Conservation (phyloP, 2,329 filamentous ascomycete species). For the Atkinsonella texensis region DNA sequence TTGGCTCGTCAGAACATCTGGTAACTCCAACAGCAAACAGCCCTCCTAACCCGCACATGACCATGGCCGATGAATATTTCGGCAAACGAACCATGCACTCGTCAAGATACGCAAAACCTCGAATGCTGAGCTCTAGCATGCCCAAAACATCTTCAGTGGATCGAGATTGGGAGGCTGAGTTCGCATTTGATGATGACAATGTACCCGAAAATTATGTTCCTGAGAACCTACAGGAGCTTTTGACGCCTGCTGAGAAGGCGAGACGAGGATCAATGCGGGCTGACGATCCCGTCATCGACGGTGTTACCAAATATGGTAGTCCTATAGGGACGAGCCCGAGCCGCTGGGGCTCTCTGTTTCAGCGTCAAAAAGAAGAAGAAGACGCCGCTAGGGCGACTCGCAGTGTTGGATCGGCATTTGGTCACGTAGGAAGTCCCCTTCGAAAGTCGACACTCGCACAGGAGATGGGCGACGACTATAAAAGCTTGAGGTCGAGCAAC, state of each 20-base stretch:
- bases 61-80: slow-evolving; percentile 47
- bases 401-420: slow-evolving; percentile 41
- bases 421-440: slow-evolving; percentile 53
- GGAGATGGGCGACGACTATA: slow-evolving; percentile 30
- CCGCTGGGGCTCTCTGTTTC: slow-evolving; percentile 49
- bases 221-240: slow-evolving; percentile 51
- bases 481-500: slow-evolving; percentile 24
- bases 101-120: slow-evolving; percentile 54
- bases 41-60: slow-evolving; percentile 40
- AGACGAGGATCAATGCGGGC: slow-evolving; percentile 44
- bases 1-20: slow-evolving; percentile 56
- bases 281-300: slow-evolving; percentile 37
- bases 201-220: slow-evolving; percentile 53
- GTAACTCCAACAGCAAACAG: slow-evolving; percentile 33
- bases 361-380: slow-evolving; percentile 48
- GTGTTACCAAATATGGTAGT: slow-evolving; percentile 47
- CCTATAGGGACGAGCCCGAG: slow-evolving; percentile 47
- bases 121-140: slow-evolving; percentile 56
- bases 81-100: slow-evolving; percentile 61
- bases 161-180: slow-evolving; percentile 53
- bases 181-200: slow-evolving; percentile 64
- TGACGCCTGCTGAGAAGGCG: slow-evolving; percentile 57
- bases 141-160: slow-evolving; percentile 52
- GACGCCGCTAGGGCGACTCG: slow-evolving; percentile 27
- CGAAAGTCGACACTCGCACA: slow-evolving; percentile 50